A percentile compares a stretch with the other conserved stretches of the same genome.
Evolutionary conservation across 257 asterid genomes (phyloP).

Genomic region (Orobanche coerulescens): DNA sequence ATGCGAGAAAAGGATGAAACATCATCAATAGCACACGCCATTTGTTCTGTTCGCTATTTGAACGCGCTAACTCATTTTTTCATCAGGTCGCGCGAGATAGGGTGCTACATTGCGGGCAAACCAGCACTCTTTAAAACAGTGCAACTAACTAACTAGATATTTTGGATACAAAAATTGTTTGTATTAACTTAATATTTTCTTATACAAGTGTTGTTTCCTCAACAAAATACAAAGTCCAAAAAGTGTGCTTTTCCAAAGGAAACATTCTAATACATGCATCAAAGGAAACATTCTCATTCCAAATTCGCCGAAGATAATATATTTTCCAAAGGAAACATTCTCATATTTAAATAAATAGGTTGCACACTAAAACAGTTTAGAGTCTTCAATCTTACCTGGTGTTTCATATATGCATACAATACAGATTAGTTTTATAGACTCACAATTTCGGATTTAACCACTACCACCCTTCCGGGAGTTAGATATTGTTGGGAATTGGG

Average conservation of each 20-base stretch:
- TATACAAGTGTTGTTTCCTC: conserved; percentile 2
- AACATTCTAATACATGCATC: too few relatives aligned
- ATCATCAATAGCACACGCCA: too few relatives aligned
- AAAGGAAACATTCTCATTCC: too few relatives aligned
- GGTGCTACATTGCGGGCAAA: too few relatives aligned
- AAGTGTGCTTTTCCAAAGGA: too few relatives aligned
- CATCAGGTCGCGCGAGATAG: too few relatives aligned
- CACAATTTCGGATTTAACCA: conserved; percentile 75
- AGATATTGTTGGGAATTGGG: conserved; percentile 58
- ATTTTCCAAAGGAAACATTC: neutral
- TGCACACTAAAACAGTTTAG: neutral
- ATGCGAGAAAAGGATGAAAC: too few relatives aligned
- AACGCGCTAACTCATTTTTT: too few relatives aligned
- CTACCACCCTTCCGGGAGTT: conserved; percentile 76
- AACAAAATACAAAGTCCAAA: neutral
- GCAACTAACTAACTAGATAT: neutral
- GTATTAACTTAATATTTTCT: neutral
- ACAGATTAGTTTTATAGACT: conserved; percentile 25
- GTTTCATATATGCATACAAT: conserved; percentile 6
- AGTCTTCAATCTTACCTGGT: conserved; percentile 15
- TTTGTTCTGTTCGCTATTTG: too few relatives aligned
- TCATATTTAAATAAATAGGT: neutral
- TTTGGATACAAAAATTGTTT: neutral
- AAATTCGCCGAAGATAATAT: conserved; percentile 1
- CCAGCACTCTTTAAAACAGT: too few relatives aligned